Evolutionary conservation across 208 protist species (phyloP).

Genomic region (Acanthamoeba quina): DNA sequence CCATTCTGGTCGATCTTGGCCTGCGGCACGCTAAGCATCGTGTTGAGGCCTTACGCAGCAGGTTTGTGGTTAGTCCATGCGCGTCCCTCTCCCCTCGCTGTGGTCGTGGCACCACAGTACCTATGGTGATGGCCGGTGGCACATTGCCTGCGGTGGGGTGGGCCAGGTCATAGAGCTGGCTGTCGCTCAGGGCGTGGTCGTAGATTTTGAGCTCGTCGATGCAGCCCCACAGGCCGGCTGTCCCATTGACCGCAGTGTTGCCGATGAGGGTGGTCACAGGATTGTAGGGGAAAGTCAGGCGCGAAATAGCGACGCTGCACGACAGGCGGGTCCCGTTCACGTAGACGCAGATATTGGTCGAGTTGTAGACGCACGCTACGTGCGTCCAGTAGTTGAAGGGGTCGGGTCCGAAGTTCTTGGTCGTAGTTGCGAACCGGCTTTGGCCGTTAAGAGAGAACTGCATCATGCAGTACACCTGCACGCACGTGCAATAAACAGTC

Average conservation of each 20-base stretch:
- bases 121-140: not conserved
- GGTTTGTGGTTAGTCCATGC: not conserved
- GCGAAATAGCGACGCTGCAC: not conserved
- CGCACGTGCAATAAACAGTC: not conserved
- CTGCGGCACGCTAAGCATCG: not conserved
- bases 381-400: constrained; percentile 56
- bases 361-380: constrained; percentile 53
- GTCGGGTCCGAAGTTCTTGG: not conserved
- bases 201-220: constrained; percentile 63
- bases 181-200: not conserved
- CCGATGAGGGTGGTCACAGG: constrained; percentile 19
- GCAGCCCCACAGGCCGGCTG: constrained; percentile 2
- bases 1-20: constrained; percentile 6
- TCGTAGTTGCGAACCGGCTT: not conserved
- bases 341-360: constrained; percentile 10
- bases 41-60: not conserved
- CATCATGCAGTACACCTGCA: constrained; percentile 59
- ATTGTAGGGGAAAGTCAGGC: constrained; percentile 26
- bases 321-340: constrained; percentile 16
- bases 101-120: not conserved
- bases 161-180: not conserved
- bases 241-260: constrained; percentile 25
- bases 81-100: not conserved
- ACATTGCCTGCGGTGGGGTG: not conserved
- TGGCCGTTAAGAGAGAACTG: constrained; percentile 28